Percentiles rank a stretch among this genome's conserved stretches.
Conservation (phyloP, 768 basidiomycete species). For the Porphyrellus cyaneotinctus region DNA sequence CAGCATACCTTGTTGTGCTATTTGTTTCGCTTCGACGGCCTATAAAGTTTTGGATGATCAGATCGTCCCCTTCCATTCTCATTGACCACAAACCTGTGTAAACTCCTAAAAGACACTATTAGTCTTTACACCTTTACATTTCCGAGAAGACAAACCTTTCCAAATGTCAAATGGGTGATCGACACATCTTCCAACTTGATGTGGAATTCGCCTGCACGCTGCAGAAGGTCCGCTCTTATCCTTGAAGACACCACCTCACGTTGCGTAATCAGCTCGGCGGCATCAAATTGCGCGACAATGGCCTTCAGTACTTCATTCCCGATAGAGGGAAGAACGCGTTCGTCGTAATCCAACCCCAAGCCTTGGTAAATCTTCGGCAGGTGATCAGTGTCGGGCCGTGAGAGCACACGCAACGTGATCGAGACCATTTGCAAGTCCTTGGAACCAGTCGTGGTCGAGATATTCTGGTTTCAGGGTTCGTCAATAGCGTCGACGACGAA, state of each 20-base stretch:
- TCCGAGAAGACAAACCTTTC: conserved; percentile 51
- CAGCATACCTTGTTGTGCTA: conserved; percentile 91
- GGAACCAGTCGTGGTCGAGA: conserved; percentile 97
- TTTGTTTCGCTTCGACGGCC: conserved; percentile 99
- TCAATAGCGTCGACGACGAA: conserved; percentile 4
- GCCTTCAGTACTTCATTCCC: conserved; percentile 98
- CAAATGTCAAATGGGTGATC: conserved; percentile 87
- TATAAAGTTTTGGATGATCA: conserved; percentile 13
- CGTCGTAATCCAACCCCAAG: conserved; percentile 95
- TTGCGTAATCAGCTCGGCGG: conserved; percentile 94
- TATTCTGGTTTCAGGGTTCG: conserved; percentile 57
- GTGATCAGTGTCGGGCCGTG: conserved; percentile 84
- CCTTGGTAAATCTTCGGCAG: conserved; percentile 92
- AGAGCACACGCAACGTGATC: conserved; percentile 92
- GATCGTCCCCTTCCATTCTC: neutral
- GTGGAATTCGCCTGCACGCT: conserved; percentile 94
- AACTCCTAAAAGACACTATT: conserved; percentile 62
- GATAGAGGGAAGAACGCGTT: conserved; percentile 94
- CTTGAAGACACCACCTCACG: conserved; percentile 94
- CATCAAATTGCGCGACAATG: conserved; percentile 98
- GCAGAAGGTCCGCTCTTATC: conserved; percentile 87
- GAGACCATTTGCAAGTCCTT: conserved; percentile 99
- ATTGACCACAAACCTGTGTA: conserved; percentile 49
- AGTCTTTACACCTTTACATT: neutral
- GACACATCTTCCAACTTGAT: conserved; percentile 96